These are phyloP conservation scores for Collybiopsis confluens DNA, from an alignment of 768 basidiomycete species.

Conservation along the genomic window DNA sequence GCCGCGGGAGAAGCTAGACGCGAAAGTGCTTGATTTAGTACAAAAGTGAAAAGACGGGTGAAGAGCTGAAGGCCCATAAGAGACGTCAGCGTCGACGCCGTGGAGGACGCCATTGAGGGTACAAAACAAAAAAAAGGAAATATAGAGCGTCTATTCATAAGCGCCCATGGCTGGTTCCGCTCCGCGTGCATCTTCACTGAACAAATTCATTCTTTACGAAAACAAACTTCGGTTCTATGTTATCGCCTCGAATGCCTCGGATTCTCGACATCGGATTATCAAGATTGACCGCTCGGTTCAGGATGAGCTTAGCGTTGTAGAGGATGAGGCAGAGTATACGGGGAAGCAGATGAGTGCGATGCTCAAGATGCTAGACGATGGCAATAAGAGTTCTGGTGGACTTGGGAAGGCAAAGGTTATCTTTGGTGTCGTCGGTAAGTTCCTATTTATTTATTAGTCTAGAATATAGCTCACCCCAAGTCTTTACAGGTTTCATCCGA, in stretches of 20 bases:
- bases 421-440: conserved; percentile 77
- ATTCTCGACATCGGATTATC: conserved; percentile 85
- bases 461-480: no score
- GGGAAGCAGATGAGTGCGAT: conserved; percentile 87
- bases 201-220: conserved; percentile 93
- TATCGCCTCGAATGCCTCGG: conserved; percentile 84
- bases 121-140: no score
- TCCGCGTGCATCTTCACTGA: conserved; percentile 55
- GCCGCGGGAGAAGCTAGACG: conserved; percentile 79
- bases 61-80: conserved; percentile 85
- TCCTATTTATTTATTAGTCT: no score
- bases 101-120: no score
- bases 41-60: conserved; percentile 82
- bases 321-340: conserved; percentile 86
- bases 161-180: no score
- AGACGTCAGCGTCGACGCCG: conserved; percentile 29
- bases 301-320: conserved; percentile 70
- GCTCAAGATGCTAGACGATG: conserved; percentile 93
- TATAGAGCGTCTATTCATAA: no score
- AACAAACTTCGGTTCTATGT: conserved; percentile 89
- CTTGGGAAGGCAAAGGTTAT: conserved; percentile 74
- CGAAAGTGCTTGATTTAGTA: conserved; percentile 83
- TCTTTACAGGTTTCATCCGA: conserved; percentile 91
- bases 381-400: conserved; percentile 85
- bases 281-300: conserved; percentile 88